phyloP scores from a whole-genome alignment of 129 eudicot genomes.

The Helichrysum umbraculigerum region DNA sequence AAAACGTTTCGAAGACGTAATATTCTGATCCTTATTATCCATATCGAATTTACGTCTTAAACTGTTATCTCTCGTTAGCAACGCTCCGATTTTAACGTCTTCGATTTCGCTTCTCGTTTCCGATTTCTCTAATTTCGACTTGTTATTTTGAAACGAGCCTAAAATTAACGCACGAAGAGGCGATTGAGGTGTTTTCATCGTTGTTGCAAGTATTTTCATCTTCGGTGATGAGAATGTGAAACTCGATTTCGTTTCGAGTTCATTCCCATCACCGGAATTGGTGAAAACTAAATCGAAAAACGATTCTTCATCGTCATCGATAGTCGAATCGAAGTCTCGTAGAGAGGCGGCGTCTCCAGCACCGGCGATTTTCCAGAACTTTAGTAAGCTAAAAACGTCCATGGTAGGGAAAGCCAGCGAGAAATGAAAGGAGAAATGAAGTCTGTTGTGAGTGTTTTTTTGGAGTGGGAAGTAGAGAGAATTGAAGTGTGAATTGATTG shows the following conservation, averaged over 20 bases:
- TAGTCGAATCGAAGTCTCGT: slow-evolving; percentile 19
- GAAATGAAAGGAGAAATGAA: slow-evolving; percentile 2
- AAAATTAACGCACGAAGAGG: slow-evolving; percentile 50
- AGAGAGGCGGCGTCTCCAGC: slow-evolving; percentile 18
- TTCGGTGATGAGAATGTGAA: slow-evolving; percentile 33
- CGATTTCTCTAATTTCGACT: slow-evolving; percentile 33
- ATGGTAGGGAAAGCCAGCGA: slow-evolving; percentile 52
- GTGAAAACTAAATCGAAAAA: slow-evolving; percentile 72
- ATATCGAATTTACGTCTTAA: slow-evolving; percentile 46
- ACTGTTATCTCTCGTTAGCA: slow-evolving; percentile 54
- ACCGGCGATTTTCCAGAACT: slow-evolving; percentile 61
- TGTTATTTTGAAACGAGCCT: slow-evolving; percentile 41
- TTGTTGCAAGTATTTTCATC: slow-evolving; percentile 26
- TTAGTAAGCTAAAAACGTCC: slow-evolving; percentile 61
- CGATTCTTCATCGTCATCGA: slow-evolving; percentile 61
- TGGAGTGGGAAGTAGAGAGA: neutral
- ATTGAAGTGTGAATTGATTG: slow-evolving; percentile 22
- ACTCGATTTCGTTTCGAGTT: slow-evolving; percentile 18
- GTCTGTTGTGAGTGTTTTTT: neutral
- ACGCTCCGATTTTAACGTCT: slow-evolving; percentile 35
- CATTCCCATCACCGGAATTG: slow-evolving; percentile 14
- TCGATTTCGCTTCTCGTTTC: neutral
- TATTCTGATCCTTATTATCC: slow-evolving; percentile 23
- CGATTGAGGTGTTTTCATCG: slow-evolving; percentile 45
- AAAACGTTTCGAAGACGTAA: slow-evolving; percentile 32